Evolutionary conservation across 257 asterid species (phyloP).

Genomic region (Solanum chaucha): DNA sequence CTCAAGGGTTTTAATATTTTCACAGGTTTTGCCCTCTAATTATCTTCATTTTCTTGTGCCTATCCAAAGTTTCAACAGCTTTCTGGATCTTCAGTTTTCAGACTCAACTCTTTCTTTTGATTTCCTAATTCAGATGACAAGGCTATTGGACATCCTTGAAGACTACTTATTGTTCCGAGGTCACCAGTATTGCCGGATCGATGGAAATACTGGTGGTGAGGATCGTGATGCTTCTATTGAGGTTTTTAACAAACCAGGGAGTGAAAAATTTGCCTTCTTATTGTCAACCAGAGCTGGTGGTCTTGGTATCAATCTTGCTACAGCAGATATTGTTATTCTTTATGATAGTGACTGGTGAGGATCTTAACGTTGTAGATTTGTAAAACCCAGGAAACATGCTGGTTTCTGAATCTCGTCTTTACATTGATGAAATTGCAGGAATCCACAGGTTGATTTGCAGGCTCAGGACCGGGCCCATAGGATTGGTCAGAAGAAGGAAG

Average conservation of each 20-base stretch:
- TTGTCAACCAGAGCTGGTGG: slow-evolving; percentile 8
- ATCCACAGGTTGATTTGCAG: slow-evolving; percentile 98
- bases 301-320: slow-evolving; percentile 5
- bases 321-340: slow-evolving; percentile 86
- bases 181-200: slow-evolving; percentile 80
- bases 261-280: slow-evolving; percentile 6
- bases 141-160: slow-evolving; percentile 7
- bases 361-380: not conserved
- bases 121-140: slow-evolving; percentile 4
- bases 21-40: slow-evolving; percentile 50
- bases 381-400: not conserved
- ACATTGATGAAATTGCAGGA: slow-evolving; percentile 42
- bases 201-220: slow-evolving; percentile 63
- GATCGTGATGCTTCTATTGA: slow-evolving; percentile 8
- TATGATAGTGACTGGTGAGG: slow-evolving; percentile 97
- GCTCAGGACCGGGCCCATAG: slow-evolving; percentile 99
- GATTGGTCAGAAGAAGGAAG: slow-evolving; percentile 99
- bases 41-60: not conserved
- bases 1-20: slow-evolving; percentile 92
- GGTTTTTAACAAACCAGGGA: slow-evolving; percentile 1
- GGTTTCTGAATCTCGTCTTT: slow-evolving; percentile 2
- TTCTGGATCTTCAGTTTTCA: not conserved
- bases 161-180: slow-evolving; percentile 79
- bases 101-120: not conserved
- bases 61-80: not conserved